A percentile compares a stretch with the other conserved stretches of the same genome.
These are phyloP conservation scores for Trichoderma sp. DNA, from an alignment of 2,329 filamentous ascomycete species.

Conservation along the genomic window DNA sequence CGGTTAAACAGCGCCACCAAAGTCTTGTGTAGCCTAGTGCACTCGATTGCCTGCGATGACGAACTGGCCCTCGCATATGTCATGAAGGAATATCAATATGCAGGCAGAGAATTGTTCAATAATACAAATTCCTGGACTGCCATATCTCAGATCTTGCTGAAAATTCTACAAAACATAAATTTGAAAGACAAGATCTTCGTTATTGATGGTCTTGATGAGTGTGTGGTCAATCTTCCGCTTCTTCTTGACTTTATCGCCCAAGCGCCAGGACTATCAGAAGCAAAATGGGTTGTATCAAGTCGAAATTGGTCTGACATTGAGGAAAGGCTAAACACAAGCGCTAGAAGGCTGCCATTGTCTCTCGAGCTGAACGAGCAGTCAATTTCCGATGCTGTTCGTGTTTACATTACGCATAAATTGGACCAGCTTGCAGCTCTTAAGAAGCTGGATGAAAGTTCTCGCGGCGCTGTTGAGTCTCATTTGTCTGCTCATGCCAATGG, in stretches of 20 bases:
- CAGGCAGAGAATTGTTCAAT: constrained; percentile 45
- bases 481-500: constrained; percentile 41
- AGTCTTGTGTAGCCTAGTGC: constrained; percentile 42
- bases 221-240: constrained; percentile 35
- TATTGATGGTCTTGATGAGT: constrained; percentile 54
- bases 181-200: constrained; percentile 36
- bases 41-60: constrained; percentile 42
- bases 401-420: constrained; percentile 46
- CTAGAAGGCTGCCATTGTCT: constrained; percentile 35
- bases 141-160: constrained; percentile 44
- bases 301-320: constrained; percentile 48
- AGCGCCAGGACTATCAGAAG: background rate
- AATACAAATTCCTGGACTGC: constrained; percentile 44
- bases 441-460: constrained; percentile 28
- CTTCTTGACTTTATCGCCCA: constrained; percentile 44
- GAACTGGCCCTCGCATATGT: constrained; percentile 42
- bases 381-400: constrained; percentile 42
- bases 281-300: constrained; percentile 52
- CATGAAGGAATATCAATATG: constrained; percentile 39
- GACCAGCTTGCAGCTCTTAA: constrained; percentile 32
- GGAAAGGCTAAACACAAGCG: constrained; percentile 34
- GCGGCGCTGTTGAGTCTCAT: constrained; percentile 23
- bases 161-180: constrained; percentile 45
- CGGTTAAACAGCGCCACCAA: constrained; percentile 45
- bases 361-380: constrained; percentile 45